phyloP scores from a whole-genome alignment of 1,139 yeast species.

The Magnusiomyces fungicola region DNA sequence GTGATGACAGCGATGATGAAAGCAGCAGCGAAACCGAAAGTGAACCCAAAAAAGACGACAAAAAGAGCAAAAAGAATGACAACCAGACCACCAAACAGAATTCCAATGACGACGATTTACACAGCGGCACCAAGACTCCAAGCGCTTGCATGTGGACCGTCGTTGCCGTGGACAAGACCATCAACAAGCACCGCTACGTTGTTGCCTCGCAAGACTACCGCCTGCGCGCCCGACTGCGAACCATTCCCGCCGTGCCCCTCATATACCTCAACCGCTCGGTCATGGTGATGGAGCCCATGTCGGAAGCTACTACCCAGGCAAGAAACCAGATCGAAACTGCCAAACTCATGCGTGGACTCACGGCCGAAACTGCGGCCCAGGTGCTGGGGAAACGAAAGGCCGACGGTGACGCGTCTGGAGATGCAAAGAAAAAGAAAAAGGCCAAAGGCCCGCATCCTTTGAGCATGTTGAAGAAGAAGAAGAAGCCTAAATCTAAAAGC shows the following conservation, averaged over 20 bases:
- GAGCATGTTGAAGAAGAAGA: conserved; percentile 55
- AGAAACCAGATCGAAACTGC: conserved; percentile 50
- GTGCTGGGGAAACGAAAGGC: conserved; percentile 18
- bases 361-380: not conserved
- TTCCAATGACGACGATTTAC: conserved; percentile 2
- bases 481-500: not conserved
- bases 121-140: conserved; percentile 41
- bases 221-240: conserved; percentile 59
- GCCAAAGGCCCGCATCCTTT: conserved; percentile 78
- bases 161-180: conserved; percentile 55
- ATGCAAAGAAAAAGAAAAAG: conserved; percentile 40
- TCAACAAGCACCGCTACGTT: conserved; percentile 81
- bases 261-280: conserved; percentile 84
- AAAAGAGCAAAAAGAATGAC: conserved; percentile 9
- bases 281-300: conserved; percentile 92
- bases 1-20: conserved; percentile 11
- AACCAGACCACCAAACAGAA: too few species aligned
- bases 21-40: conserved; percentile 9
- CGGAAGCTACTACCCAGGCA: conserved; percentile 56
- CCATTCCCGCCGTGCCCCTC: conserved; percentile 83
- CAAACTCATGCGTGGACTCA: conserved; percentile 67
- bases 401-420: conserved; percentile 23
- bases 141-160: conserved; percentile 69
- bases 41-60: conserved; percentile 8
- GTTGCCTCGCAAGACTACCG: conserved; percentile 77